Evolutionary conservation across 768 basidiomycete species (phyloP).

Genomic region (Psilocybe cubensis): DNA sequence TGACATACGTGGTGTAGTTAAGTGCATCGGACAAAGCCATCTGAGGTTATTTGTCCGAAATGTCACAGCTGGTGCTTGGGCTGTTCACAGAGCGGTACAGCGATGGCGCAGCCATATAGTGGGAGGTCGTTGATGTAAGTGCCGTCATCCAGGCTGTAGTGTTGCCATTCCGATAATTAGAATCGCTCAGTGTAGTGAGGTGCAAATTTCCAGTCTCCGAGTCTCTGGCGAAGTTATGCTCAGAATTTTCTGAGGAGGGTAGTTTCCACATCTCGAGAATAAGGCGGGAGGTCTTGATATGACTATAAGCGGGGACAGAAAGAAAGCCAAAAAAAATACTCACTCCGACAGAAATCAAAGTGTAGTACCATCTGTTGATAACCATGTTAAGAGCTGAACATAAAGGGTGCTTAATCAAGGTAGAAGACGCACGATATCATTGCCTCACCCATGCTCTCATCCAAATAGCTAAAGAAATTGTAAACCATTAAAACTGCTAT

Average conservation of each 20-base stretch:
- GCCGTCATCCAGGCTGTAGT: no score
- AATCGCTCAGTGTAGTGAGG: not conserved
- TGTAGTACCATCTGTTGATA: constrained; percentile 16
- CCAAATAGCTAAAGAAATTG: constrained; percentile 7
- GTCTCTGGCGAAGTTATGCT: not conserved
- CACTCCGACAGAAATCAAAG: constrained; percentile 14
- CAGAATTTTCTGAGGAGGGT: not conserved
- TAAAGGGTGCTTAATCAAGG: not conserved
- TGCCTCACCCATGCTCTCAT: constrained; percentile 9
- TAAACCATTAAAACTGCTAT: constrained; percentile 11
- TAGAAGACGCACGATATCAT: constrained; percentile 15
- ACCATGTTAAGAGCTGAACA: not conserved
- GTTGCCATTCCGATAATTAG: not conserved
- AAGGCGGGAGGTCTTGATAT: constrained; percentile 4
- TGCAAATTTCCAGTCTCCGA: not conserved
- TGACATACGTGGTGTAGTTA: no score
- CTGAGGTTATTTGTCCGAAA: no score
- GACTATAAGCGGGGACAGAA: not conserved
- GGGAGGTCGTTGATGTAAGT: no score
- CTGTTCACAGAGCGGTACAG: no score
- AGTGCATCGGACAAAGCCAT: no score
- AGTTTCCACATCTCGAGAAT: constrained; percentile 13
- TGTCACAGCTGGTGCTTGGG: no score
- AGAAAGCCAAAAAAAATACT: not conserved
- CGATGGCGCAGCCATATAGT: no score